Conservation (phyloP, 108 stramenopile species). For the Cyclotella atomus region DNA sequence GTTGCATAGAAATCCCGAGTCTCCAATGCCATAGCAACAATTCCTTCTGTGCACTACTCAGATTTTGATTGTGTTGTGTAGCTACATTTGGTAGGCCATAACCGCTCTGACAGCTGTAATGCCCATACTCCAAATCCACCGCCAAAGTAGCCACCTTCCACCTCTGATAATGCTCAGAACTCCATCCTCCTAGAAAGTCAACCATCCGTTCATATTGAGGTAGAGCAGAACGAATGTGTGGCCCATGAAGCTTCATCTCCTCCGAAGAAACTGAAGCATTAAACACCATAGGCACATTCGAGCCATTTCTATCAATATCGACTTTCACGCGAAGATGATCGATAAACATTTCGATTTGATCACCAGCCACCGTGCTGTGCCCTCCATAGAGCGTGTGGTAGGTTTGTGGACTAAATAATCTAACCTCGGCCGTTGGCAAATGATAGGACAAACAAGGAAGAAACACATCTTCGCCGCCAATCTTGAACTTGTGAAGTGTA, state of each 20-base stretch:
- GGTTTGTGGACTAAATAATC: neutral
- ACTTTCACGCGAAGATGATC: neutral
- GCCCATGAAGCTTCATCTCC: neutral
- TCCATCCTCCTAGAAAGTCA: neutral
- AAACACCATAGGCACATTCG: conserved; percentile 4
- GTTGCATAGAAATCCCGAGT: conserved; percentile 24
- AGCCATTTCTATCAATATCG: neutral
- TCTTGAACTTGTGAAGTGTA: conserved; percentile 5
- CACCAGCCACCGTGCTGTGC: neutral
- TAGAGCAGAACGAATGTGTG: neutral
- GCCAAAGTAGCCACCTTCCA: neutral
- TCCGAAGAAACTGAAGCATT: neutral
- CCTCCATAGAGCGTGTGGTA: conserved; percentile 5
- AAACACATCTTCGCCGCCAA: neutral
- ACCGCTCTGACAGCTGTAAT: neutral
- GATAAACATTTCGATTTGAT: neutral
- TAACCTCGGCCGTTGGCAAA: neutral
- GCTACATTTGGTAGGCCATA: conserved; percentile 9
- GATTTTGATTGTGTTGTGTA: conserved; percentile 36
- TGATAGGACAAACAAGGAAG: conserved; percentile 2
- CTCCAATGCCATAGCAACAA: conserved; percentile 39
- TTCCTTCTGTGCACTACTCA: conserved; percentile 43
- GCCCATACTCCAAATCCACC: conserved; percentile 1
- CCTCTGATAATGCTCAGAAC: neutral
- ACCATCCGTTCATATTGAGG: neutral